Evolutionary conservation across 2,329 filamentous ascomycete genomes (phyloP).

Genomic region (Colletotrichum phormii): DNA sequence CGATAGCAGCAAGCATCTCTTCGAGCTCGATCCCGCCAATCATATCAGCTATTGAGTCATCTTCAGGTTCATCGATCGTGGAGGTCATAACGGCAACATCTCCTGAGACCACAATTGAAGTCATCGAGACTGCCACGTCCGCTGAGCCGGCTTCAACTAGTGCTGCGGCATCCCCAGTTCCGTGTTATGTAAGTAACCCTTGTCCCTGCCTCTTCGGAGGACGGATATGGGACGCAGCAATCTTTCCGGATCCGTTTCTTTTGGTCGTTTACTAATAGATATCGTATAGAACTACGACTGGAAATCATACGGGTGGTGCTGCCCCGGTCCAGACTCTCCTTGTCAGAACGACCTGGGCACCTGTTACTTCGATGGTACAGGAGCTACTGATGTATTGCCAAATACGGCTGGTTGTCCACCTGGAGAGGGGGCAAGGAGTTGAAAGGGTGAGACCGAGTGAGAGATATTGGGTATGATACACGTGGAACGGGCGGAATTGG

Average conservation of each 20-base stretch:
- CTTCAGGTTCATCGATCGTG: background rate
- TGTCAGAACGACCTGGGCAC: background rate
- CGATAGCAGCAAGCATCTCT: background rate
- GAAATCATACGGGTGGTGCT: background rate
- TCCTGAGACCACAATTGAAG: background rate
- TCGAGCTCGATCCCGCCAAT: background rate
- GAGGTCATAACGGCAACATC: background rate
- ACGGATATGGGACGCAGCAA: background rate
- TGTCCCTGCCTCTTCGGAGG: background rate
- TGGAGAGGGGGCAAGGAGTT: background rate
- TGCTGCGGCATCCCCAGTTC: conserved; percentile 2
- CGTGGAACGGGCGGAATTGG: no score
- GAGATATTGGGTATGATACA: no score
- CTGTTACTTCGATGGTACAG: background rate
- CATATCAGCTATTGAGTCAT: background rate
- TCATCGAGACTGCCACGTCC: background rate
- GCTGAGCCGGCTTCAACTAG: background rate
- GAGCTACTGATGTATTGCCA: background rate
- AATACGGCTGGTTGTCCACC: background rate
- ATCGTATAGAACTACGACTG: background rate
- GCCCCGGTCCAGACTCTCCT: background rate
- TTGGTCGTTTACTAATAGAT: background rate
- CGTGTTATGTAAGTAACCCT: conserved; percentile 13
- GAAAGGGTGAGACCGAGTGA: background rate
- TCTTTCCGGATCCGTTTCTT: background rate